Percentiles rank a stretch among this genome's conserved stretches.
Evolutionary conservation across 352 stramenopile genomes (phyloP).

Genomic region (Globisporangium iwayamae): DNA sequence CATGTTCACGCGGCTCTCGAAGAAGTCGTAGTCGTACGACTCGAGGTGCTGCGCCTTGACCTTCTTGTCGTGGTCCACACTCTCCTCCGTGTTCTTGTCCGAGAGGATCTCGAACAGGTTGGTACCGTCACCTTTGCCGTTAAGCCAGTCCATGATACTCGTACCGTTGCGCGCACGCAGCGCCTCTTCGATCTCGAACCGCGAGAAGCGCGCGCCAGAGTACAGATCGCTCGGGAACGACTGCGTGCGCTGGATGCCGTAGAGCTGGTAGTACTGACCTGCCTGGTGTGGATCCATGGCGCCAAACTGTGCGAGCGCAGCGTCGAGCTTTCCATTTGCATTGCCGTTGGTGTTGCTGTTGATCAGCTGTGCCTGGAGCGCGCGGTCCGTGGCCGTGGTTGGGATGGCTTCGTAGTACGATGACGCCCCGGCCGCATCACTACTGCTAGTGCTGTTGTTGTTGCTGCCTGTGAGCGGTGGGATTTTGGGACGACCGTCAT

Average conservation of each 20-base stretch:
- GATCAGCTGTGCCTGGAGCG: background rate
- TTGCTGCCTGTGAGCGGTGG: conserved; percentile 12
- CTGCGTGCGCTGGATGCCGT: conserved; percentile 63
- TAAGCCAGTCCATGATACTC: conserved; percentile 67
- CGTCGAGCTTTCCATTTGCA: background rate
- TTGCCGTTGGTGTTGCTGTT: background rate
- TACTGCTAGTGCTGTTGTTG: background rate
- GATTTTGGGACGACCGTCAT: background rate
- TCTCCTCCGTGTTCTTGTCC: conserved; percentile 24
- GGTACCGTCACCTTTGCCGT: conserved; percentile 34
- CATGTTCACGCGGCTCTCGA: conserved; percentile 82
- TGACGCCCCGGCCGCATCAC: background rate
- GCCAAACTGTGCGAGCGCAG: background rate
- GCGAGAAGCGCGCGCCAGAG: conserved; percentile 61
- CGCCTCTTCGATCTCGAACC: conserved; percentile 77
- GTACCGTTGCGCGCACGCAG: conserved; percentile 59
- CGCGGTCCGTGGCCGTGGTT: background rate
- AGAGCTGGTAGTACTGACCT: conserved; percentile 25
- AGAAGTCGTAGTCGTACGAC: conserved; percentile 87
- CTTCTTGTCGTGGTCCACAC: conserved; percentile 63
- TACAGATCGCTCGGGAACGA: conserved; percentile 79
- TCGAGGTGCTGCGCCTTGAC: conserved; percentile 84
- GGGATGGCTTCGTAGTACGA: conserved; percentile 9
- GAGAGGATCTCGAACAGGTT: conserved; percentile 20
- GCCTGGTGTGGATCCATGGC: background rate